Percentiles rank a stretch among this genome's conserved stretches.
These are phyloP conservation scores for Fusarium pseudograminearum DNA, from an alignment of 2,329 filamentous ascomycete genomes.

Conservation along the genomic window DNA sequence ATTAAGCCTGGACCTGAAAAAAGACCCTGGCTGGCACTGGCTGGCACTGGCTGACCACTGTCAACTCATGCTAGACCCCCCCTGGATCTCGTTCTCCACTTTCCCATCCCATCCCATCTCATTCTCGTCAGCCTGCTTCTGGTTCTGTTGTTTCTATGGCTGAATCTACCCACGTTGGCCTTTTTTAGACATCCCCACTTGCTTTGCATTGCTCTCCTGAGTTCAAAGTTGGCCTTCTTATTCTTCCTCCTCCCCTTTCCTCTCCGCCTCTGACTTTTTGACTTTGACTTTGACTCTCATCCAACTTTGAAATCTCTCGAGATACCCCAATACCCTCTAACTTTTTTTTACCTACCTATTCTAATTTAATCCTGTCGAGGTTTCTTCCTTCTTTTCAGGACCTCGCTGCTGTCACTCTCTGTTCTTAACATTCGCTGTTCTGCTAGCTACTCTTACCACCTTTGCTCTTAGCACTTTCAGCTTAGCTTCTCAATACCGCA, in stretches of 20 bases:
- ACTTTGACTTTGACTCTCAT: slow-evolving; percentile 31
- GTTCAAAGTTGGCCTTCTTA: slow-evolving; percentile 30
- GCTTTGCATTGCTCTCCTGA: slow-evolving; percentile 40
- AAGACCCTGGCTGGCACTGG: slow-evolving; percentile 10
- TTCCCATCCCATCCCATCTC: slow-evolving; percentile 14
- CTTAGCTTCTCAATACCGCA: slow-evolving; percentile 42
- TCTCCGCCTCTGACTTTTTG: slow-evolving; percentile 12
- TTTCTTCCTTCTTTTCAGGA: slow-evolving; percentile 41
- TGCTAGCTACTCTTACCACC: slow-evolving; percentile 19
- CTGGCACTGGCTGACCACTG: not conserved
- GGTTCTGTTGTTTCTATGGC: slow-evolving; percentile 20
- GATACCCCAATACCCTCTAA: slow-evolving; percentile 37
- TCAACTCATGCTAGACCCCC: slow-evolving; percentile 11
- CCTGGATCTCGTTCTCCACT: slow-evolving; percentile 30
- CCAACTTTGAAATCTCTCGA: slow-evolving; percentile 31
- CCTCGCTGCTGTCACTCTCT: slow-evolving; percentile 43
- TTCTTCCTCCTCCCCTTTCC: slow-evolving; percentile 13
- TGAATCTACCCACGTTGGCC: slow-evolving; percentile 48
- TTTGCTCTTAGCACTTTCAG: slow-evolving; percentile 36
- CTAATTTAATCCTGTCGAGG: slow-evolving; percentile 47
- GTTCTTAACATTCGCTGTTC: slow-evolving; percentile 41
- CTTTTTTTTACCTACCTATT: slow-evolving; percentile 18
- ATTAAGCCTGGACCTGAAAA: slow-evolving; percentile 17
- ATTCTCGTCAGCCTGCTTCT: slow-evolving; percentile 24
- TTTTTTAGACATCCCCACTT: slow-evolving; percentile 45